These are phyloP conservation scores for Ganoderma lucidum DNA, from an alignment of 1,284 basidiomycete species.

Conservation along the genomic window DNA sequence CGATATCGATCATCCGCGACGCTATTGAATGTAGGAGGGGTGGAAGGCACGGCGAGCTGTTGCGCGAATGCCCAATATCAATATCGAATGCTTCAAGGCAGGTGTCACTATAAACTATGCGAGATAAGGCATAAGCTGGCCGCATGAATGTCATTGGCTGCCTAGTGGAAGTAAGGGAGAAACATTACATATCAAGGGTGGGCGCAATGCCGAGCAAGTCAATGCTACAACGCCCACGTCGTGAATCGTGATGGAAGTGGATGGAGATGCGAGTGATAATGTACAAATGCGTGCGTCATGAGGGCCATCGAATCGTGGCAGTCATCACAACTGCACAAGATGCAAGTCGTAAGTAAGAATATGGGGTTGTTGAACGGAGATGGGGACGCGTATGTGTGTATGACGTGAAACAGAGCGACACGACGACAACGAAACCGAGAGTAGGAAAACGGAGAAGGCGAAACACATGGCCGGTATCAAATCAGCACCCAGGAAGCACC, in stretches of 20 bases:
- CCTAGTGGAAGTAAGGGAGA: background rate
- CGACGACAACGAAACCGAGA: slow-evolving; percentile 28
- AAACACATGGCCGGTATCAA: slow-evolving; percentile 26
- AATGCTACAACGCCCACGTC: slow-evolving; percentile 35
- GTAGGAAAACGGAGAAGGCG: slow-evolving; percentile 15
- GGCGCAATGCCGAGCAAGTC: slow-evolving; percentile 27
- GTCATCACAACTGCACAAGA: slow-evolving; percentile 28
- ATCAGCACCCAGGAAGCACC: slow-evolving; percentile 20
- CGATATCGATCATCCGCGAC: background rate
- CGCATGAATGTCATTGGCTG: slow-evolving; percentile 14
- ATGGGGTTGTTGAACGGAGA: slow-evolving; percentile 4
- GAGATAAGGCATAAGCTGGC: slow-evolving; percentile 10
- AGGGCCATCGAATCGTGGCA: slow-evolving; percentile 31
- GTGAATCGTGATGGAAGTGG: slow-evolving; percentile 12
- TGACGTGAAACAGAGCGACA: slow-evolving; percentile 22
- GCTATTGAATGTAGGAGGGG: background rate
- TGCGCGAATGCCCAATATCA: background rate
- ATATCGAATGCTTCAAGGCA: background rate
- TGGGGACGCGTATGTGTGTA: slow-evolving; percentile 1
- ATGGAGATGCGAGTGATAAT: slow-evolving; percentile 24
- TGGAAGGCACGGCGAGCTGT: background rate
- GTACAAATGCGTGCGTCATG: slow-evolving; percentile 33
- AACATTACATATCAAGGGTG: slow-evolving; percentile 23
- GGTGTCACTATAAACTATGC: background rate
- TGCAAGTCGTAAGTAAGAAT: slow-evolving; percentile 15